Base-by-base conservation (phyloP, 2,329 filamentous ascomycete species). In the Sclerotinia borealis region DNA sequence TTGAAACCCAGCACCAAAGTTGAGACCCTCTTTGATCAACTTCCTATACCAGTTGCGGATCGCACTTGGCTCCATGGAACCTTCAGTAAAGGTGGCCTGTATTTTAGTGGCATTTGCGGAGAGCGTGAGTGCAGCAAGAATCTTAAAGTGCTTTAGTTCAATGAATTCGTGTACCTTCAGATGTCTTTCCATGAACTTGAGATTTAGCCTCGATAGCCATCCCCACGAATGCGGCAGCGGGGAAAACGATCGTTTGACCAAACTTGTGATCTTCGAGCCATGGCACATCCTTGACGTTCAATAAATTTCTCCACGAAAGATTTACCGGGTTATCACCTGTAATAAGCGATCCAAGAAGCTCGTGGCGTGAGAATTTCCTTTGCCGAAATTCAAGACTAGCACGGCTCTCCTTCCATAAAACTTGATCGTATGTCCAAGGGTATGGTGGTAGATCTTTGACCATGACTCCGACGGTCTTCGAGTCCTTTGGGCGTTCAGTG, bases 211-310 rank as follows among this genome's bases (percentile, higher is more conserved):
- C 64, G 27, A 59, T 65, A 45, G 56, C 67, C 47, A 67, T 66
- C 5, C 39, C 61, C 45, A 67, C n/a, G 54, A 64, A 67, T 10
- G 43, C 67, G 8, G 65, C 63, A 29, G 34, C 43, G 1, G 82
- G 82, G 54, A 81, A 83, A 17, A 84, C 73, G 39, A 79, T 77
- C 1, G 78, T 77, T 65, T 79, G 79, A 63, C 82, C 79, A 9
- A 84, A 75, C 27, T 79, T 76, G 61, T 84, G 82, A 63, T 83
- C 80, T 41, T 75, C 71, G 11, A 84, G 74, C 81, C 82, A 84
- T 0, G 80, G 79, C 56, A 80, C 80, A 68, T 83, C 80, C 2
- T 67, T 64, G 2, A 70, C 31, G 1, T 47, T 29, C 5, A 77
- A 47, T 2, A 72, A n/a, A 47, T 74, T 72, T 10, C 74, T 55